Base-by-base conservation (phyloP, 2,329 filamentous ascomycete species). In the Fusarium anguioides region DNA sequence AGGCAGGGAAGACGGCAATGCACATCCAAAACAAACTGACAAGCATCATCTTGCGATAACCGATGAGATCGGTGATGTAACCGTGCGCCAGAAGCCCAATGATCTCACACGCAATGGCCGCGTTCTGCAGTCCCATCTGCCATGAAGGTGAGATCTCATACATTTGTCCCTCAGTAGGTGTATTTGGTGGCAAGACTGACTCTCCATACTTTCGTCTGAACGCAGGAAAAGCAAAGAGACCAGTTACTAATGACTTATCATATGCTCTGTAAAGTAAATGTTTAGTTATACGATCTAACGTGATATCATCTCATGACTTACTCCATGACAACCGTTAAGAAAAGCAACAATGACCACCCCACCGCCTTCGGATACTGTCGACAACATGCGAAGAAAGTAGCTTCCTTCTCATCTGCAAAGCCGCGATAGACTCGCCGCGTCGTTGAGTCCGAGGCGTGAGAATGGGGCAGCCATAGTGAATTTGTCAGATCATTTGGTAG, bases 81-180 rank as follows among this genome's bases (percentile, higher is more conserved):
- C 82, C 82, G 46, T 79, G 80, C 20, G 80, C 60, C 36, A 81
- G 70, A 4, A 82, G 72, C 1, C 82, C 82, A 3, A 83, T 37
- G 18, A 71, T 70, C 41, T 71, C 69, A 41, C 55, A 72, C 5
- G 35, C 60, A 44, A 71, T 55, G 12, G 69, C 69, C 3, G 64
- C 63, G 24, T 72, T 71, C 9, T 68, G 66, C 21, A 71, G 41
- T 5, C 66, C 69, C 66, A 72, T 72, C 42, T 72, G 69, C 69
- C 66, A 72, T 6, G 46, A 33, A 4, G 69, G 64, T 9, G 66
- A 75, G 31, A 84, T 74, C 61, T 81, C 66, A n/a, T 69, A 70
- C n/a, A 42, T 72, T 44, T 80, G 80, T 5, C 69, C 66, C 12
- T 70, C 74, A 5, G 20, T 18, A 4, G 60, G 29, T 7, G 37